A percentile compares a stretch with the other conserved stretches of the same genome.
phyloP scores from a whole-genome alignment of 2,329 filamentous ascomycete species.

The Emergomyces pasteurianus region DNA sequence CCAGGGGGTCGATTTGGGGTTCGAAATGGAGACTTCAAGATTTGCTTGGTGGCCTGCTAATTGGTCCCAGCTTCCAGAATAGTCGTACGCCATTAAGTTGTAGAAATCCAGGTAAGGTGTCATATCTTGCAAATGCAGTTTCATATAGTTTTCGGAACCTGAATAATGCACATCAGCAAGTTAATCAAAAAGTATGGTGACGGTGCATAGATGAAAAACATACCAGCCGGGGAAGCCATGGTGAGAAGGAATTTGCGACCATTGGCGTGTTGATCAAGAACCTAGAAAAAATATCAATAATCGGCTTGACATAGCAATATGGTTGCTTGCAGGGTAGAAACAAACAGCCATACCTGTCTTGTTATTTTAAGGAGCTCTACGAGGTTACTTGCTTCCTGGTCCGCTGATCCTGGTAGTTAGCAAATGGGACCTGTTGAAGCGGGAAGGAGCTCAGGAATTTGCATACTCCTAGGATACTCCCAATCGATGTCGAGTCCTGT shows the following conservation, averaged over 20 bases:
- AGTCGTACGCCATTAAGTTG: slow-evolving; percentile 72
- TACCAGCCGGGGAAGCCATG: slow-evolving; percentile 38
- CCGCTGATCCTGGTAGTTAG: slow-evolving; percentile 18
- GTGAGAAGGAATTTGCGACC: slow-evolving; percentile 36
- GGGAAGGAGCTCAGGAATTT: neutral
- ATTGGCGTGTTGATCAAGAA: slow-evolving; percentile 14
- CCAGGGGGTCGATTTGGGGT: slow-evolving; percentile 62
- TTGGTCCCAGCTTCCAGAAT: slow-evolving; percentile 68
- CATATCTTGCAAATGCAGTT: slow-evolving; percentile 33
- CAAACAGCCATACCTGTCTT: slow-evolving; percentile 22
- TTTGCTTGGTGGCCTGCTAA: slow-evolving; percentile 72
- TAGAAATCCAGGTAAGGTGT: slow-evolving; percentile 40
- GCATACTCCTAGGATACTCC: slow-evolving; percentile 33
- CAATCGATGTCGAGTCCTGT: slow-evolving; percentile 36
- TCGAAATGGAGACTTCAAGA: slow-evolving; percentile 48
- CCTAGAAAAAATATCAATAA: neutral
- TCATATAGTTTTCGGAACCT: slow-evolving; percentile 32
- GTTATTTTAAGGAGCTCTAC: slow-evolving; percentile 33
- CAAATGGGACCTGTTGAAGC: no score
- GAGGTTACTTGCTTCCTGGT: slow-evolving; percentile 31
- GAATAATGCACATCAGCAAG: neutral
- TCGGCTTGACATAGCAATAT: neutral
- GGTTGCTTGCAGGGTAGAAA: neutral
- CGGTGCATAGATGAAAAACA: neutral
- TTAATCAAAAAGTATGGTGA: neutral